A percentile compares a stretch with the other conserved stretches of the same genome.
phyloP scores from a whole-genome alignment of 352 stramenopile species.

The Pythium monospermum region DNA sequence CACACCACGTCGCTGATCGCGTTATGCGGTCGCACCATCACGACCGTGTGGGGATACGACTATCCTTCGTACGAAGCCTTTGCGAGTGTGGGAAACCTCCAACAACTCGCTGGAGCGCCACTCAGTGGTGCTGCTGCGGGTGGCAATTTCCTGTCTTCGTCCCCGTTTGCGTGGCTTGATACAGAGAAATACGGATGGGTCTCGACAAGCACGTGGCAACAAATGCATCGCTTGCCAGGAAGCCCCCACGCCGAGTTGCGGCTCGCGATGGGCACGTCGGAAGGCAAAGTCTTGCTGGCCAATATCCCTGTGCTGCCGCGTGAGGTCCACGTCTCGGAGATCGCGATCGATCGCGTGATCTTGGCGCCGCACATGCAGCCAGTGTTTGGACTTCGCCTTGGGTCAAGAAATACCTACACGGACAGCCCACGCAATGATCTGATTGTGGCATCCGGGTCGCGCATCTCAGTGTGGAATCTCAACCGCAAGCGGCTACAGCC shows the following conservation, averaged over 20 bases:
- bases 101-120: background rate
- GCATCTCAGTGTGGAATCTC: conserved; percentile 68
- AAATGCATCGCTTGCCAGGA: conserved; percentile 35
- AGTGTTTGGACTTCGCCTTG: conserved; percentile 51
- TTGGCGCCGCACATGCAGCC: conserved; percentile 52
- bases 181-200: conserved; percentile 76
- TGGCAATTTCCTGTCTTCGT: conserved; percentile 24
- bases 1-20: conserved; percentile 59
- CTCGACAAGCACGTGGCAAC: conserved; percentile 58
- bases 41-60: conserved; percentile 67
- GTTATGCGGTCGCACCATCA: conserved; percentile 52
- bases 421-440: conserved; percentile 53
- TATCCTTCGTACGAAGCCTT: conserved; percentile 35
- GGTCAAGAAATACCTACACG: conserved; percentile 41
- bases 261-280: conserved; percentile 56
- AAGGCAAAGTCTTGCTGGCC: conserved; percentile 51
- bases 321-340: conserved; percentile 13
- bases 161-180: conserved; percentile 52
- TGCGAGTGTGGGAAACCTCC: conserved; percentile 2
- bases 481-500: conserved; percentile 38
- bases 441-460: conserved; percentile 53
- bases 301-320: conserved; percentile 28
- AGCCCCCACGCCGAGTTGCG: conserved; percentile 19
- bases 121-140: background rate
- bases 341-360: conserved; percentile 48